A percentile compares a stretch with the other conserved stretches of the same genome.
phyloP scores from a whole-genome alignment of 257 asterid genomes.

The Salvia hispanica region DNA sequence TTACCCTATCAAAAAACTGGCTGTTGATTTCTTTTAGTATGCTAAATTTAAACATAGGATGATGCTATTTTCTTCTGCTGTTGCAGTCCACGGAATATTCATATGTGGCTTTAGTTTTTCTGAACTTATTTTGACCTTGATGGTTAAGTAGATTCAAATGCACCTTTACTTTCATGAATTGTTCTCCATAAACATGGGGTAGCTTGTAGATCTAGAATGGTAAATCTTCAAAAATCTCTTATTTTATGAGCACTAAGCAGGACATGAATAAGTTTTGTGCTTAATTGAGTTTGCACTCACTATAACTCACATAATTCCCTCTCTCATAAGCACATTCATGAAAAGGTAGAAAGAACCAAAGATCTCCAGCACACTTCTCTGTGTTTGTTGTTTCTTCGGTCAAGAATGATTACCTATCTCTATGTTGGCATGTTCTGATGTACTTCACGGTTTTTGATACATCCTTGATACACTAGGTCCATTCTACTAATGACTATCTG shows the following conservation, averaged over 20 bases:
- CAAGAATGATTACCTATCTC: neutral
- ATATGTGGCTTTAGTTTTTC: neutral
- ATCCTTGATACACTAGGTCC: constrained; percentile 9
- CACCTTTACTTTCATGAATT: neutral
- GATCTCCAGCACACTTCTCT: neutral
- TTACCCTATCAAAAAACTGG: constrained; percentile 7
- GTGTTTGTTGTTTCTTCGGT: neutral
- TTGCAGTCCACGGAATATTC: constrained; percentile 7
- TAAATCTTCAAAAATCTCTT: neutral
- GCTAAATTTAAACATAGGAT: neutral
- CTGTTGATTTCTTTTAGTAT: constrained; percentile 22
- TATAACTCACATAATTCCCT: neutral
- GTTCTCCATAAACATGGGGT: neutral
- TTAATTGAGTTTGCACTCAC: neutral
- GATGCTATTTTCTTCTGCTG: constrained; percentile 27
- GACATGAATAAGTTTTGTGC: neutral
- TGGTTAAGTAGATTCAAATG: constrained; percentile 7
- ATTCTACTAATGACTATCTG: constrained; percentile 13
- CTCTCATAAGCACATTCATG: no score
- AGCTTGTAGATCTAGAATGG: neutral
- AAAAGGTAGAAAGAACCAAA: neutral
- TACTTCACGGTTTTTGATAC: neutral
- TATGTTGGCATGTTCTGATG: constrained; percentile 7
- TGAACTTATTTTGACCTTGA: neutral
- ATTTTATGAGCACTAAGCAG: neutral